Conservation (phyloP, 805 yeast species). For the Ogataea corticis region DNA sequence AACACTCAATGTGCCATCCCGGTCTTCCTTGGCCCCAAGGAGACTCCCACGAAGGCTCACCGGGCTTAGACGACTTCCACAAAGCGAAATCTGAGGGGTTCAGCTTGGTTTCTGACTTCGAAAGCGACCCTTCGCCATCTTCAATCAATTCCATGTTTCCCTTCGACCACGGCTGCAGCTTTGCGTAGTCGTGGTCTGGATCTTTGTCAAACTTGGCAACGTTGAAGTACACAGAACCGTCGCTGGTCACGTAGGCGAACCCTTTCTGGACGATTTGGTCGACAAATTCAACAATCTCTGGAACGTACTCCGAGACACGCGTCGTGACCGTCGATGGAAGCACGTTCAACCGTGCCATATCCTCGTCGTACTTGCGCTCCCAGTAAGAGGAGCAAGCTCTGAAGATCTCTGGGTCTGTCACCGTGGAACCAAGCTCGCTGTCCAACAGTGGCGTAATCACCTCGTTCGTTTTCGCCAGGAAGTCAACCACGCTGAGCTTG, state of each 20-base stretch:
- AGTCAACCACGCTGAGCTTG: slow-evolving; percentile 33
- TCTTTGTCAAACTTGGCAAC: slow-evolving; percentile 75
- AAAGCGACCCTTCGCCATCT: slow-evolving; percentile 92
- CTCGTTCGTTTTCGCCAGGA: slow-evolving; percentile 62
- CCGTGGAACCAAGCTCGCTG: slow-evolving; percentile 65
- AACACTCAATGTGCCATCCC: slow-evolving; percentile 99
- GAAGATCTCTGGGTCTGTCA: slow-evolving; percentile 85
- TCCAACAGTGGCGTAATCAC: slow-evolving; percentile 76
- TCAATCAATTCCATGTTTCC: slow-evolving; percentile 81
- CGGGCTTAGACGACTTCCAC: slow-evolving; percentile 96
- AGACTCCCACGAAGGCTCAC: slow-evolving; percentile 94
- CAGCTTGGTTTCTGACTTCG: slow-evolving; percentile 56
- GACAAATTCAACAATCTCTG: slow-evolving; percentile 85
- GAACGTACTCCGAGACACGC: slow-evolving; percentile 92
- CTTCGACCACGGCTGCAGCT: slow-evolving; percentile 97
- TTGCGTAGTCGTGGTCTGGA: slow-evolving; percentile 82
- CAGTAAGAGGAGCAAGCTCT: slow-evolving; percentile 80
- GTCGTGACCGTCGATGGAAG: slow-evolving; percentile 84
- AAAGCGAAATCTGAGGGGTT: slow-evolving; percentile 88
- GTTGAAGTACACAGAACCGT: slow-evolving; percentile 96
- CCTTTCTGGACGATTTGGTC: slow-evolving; percentile 74
- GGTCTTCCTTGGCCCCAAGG: slow-evolving; percentile 99
- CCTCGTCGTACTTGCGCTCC: slow-evolving; percentile 83
- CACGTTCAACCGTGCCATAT: slow-evolving; percentile 84
- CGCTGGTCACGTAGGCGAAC: slow-evolving; percentile 77